phyloP scores from a whole-genome alignment of 768 basidiomycete species.

The Leucocoprinus leucothites region DNA sequence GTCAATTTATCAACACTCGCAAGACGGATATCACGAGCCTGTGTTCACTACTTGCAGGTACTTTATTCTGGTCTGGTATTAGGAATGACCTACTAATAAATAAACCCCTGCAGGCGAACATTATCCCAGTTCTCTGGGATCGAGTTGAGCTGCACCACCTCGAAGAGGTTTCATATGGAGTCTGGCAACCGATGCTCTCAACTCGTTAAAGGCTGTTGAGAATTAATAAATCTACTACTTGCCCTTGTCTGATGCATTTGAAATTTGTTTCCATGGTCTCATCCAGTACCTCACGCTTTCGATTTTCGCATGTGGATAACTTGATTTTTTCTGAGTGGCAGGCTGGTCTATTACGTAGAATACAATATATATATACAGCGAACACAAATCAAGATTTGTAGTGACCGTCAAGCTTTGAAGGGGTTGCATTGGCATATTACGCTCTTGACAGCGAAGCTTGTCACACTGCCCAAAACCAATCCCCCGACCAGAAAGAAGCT shows the following conservation, averaged over 20 bases:
- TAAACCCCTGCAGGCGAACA: slow-evolving; percentile 49
- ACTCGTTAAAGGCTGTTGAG: slow-evolving; percentile 39
- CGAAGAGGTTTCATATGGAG: slow-evolving; percentile 64
- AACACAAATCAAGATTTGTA: not conserved
- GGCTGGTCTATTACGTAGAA: slow-evolving; percentile 1
- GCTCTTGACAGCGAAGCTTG: slow-evolving; percentile 77
- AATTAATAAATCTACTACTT: too few relatives aligned
- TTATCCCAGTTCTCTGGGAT: slow-evolving; percentile 67
- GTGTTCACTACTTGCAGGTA: slow-evolving; percentile 74
- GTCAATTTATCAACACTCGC: slow-evolving; percentile 66
- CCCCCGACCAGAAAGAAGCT: slow-evolving; percentile 79
- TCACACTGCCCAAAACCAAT: slow-evolving; percentile 68
- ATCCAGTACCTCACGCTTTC: not conserved
- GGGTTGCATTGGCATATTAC: slow-evolving; percentile 73
- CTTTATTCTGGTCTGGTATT: too few relatives aligned
- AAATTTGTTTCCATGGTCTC: not conserved
- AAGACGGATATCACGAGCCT: slow-evolving; percentile 65
- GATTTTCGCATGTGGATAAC: too few relatives aligned
- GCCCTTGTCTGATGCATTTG: not conserved
- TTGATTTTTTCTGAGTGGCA: too few relatives aligned
- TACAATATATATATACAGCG: not conserved
- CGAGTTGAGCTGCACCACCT: slow-evolving; percentile 67
- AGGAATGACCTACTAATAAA: too few relatives aligned
- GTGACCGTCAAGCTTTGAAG: slow-evolving; percentile 35
- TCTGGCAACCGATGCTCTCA: slow-evolving; percentile 71